phyloP scores from a whole-genome alignment of 768 basidiomycete species.

The Mycena leptocephala region DNA sequence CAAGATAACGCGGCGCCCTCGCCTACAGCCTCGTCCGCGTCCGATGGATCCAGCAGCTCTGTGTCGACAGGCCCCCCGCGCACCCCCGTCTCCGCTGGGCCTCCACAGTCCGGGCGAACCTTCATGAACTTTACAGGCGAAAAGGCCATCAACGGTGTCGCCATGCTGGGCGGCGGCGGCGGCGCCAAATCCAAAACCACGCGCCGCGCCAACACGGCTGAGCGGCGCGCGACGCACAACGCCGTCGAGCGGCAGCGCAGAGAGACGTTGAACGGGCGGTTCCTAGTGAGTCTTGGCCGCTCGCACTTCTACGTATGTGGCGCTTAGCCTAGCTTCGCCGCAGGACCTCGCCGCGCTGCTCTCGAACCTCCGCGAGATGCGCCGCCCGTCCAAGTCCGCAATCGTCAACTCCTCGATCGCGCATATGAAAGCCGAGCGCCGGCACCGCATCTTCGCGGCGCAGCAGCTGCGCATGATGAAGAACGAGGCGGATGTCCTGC shows the following conservation, averaged over 20 bases:
- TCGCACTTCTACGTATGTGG: too few species aligned
- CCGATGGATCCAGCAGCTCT: constrained; percentile 21
- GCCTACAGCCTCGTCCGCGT: constrained; percentile 13
- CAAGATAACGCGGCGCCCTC: constrained; percentile 37
- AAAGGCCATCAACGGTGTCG: too few species aligned
- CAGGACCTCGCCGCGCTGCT: constrained; percentile 94
- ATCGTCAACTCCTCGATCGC: constrained; percentile 98
- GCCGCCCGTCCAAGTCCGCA: constrained; percentile 95
- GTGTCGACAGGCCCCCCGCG: constrained; percentile 17
- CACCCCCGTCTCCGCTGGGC: constrained; percentile 25
- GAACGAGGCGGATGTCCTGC: constrained; percentile 87
- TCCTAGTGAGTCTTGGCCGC: not conserved
- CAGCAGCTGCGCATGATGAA: constrained; percentile 87
- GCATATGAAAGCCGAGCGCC: constrained; percentile 86
- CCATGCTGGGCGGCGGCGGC: constrained; percentile 19
- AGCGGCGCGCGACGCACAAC: constrained; percentile 86
- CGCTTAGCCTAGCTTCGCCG: too few species aligned
- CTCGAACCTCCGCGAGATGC: constrained; percentile 91
- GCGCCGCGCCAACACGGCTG: constrained; percentile 83
- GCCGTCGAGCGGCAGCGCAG: constrained; percentile 84
- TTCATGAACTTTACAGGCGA: too few species aligned
- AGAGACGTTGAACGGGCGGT: constrained; percentile 59
- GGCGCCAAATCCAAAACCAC: constrained; percentile 63
- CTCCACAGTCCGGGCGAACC: constrained; percentile 46
- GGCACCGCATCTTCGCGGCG: constrained; percentile 86